phyloP scores from a whole-genome alignment of 2,329 filamentous ascomycete species.

The Plectosphaerella plurivora region DNA sequence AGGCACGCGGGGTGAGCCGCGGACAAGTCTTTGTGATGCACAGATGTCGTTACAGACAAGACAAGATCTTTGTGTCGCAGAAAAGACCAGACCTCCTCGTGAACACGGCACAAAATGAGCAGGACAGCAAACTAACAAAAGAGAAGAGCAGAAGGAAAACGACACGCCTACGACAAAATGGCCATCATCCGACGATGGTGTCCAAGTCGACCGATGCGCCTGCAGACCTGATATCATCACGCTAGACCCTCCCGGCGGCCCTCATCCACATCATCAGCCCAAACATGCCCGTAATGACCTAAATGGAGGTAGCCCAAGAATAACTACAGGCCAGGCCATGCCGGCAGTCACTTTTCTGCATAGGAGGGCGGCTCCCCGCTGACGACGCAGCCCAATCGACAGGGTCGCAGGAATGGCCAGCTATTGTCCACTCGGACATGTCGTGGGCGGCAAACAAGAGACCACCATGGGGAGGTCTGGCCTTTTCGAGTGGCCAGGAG shows the following conservation, averaged over 20 bases:
- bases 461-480: background rate
- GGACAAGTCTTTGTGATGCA: background rate
- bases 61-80: too few species aligned
- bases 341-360: background rate
- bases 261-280: background rate
- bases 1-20: background rate
- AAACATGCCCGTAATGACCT: background rate
- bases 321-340: background rate
- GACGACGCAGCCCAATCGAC: slow-evolving; percentile 1
- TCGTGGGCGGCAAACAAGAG: slow-evolving; percentile 1
- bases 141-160: background rate
- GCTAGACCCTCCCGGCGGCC: background rate
- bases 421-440: slow-evolving; percentile 10
- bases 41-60: background rate
- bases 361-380: background rate
- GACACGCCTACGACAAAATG: background rate
- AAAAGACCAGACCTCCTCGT: background rate
- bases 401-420: slow-evolving; percentile 6
- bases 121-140: background rate
- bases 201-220: background rate
- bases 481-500: background rate
- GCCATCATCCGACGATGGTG: background rate
- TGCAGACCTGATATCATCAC: slow-evolving; percentile 2
- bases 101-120: background rate
- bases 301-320: background rate